Conservation (phyloP, 1,139 yeast genomes). For the Candida buenavistaensis region DNA sequence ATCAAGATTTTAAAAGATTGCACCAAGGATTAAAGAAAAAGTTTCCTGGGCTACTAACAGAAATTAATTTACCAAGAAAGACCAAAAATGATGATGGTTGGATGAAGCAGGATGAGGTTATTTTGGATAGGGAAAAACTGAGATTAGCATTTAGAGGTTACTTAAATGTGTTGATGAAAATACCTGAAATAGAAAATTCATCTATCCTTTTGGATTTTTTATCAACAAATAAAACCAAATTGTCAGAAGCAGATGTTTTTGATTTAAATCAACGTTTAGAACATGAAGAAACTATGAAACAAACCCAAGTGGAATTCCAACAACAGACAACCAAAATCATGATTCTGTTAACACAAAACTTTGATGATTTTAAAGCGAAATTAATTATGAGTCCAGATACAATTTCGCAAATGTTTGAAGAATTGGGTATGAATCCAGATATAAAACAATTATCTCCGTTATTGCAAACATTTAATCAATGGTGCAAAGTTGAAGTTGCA, state of each 20-base stretch:
- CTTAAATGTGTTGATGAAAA: slow-evolving; percentile 50
- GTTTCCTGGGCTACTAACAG: slow-evolving; percentile 74
- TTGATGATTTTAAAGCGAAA: slow-evolving; percentile 56
- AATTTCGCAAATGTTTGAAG: slow-evolving; percentile 55
- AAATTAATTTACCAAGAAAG: slow-evolving; percentile 51
- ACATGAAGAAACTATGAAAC: slow-evolving; percentile 59
- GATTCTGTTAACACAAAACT: slow-evolving; percentile 46
- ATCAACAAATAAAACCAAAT: slow-evolving; percentile 25
- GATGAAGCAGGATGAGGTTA: slow-evolving; percentile 6
- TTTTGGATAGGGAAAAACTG: slow-evolving; percentile 55
- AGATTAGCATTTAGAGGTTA: slow-evolving; percentile 78
- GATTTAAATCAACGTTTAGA: slow-evolving; percentile 60
- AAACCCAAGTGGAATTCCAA: slow-evolving; percentile 75
- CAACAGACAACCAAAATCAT: slow-evolving; percentile 54
- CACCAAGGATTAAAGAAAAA: slow-evolving; percentile 49
- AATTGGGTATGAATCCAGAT: slow-evolving; percentile 54
- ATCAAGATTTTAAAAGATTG: slow-evolving; percentile 62
- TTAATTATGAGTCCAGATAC: slow-evolving; percentile 50
- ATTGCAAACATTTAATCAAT: slow-evolving; percentile 67
- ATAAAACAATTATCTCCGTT: slow-evolving; percentile 69
- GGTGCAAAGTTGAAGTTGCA: slow-evolving; percentile 81
- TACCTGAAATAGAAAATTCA: slow-evolving; percentile 57
- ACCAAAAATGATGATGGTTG: slow-evolving; percentile 41
- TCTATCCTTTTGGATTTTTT: slow-evolving; percentile 55
- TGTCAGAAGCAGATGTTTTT: slow-evolving; percentile 40